Evolutionary conservation across 306 rosid species (phyloP), one percentile per base, ranked within the genome.

Genomic region (Citrullus amarus): DNA sequence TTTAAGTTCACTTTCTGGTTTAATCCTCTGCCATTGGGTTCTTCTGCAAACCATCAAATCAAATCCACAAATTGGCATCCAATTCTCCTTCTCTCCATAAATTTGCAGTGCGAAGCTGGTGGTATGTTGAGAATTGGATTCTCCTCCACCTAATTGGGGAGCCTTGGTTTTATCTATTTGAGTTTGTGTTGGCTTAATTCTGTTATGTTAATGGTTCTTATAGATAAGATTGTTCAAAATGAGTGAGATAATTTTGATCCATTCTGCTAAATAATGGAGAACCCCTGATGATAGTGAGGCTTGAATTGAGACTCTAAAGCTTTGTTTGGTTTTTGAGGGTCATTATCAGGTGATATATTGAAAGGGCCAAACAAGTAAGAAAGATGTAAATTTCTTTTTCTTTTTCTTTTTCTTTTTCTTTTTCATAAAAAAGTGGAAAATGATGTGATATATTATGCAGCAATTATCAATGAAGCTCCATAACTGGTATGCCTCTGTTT

Each of bases 371-470:
- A 66, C 30, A 66, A 18, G 73, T 5, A 68, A 41, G 54, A 68
- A 41, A 5, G 54, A 8, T 38, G 53, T 53, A 67, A 67, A 32
- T 14, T 67, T 67, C 2, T 17, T 48, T 48, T 48, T 11, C 53
- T 25, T 32, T 32, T 32, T 32, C 36, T 32, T 22, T 22, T 22
- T 22, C 34, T 32, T 32, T 32, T 32, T 32, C 36, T 32, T 32
- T 32, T 32, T 32, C 36, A 32, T 32, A 32, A 32, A 32, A 32
- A 32, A 32, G 5, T 39, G 8, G 32, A 68, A n/a, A 41, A 41
- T 68, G 74, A 68, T 68, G 51, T 68, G 74, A 68, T 68, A 36
- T 66, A 36, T 66, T 18, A 66, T 36, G 72, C 72, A 32, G 43
- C 43, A 6, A 62, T 28, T 30, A 60, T 60, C 10, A 62, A 32